These are phyloP conservation scores for Boletus tomentosulus DNA, from an alignment of 768 basidiomycete species.

Conservation along the genomic window DNA sequence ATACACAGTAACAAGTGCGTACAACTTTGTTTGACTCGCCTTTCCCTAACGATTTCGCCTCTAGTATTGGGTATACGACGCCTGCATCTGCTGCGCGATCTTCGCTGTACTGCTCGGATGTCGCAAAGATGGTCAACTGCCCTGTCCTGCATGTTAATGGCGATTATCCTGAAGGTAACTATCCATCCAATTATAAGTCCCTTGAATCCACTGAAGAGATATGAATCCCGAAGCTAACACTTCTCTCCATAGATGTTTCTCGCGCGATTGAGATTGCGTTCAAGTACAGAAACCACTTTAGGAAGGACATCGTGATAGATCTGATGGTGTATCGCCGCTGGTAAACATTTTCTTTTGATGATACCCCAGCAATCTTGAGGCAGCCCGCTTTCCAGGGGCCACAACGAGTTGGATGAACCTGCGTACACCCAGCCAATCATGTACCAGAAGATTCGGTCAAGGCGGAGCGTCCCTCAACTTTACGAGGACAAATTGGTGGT, in stretches of 20 bases:
- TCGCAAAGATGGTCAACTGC: slow-evolving; percentile 87
- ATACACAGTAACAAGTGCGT: slow-evolving; percentile 53
- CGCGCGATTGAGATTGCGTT: slow-evolving; percentile 87
- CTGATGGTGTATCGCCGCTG: slow-evolving; percentile 85
- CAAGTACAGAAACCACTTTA: slow-evolving; percentile 80
- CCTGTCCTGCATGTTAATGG: slow-evolving; percentile 91
- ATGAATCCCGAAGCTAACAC: not conserved
- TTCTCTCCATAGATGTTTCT: slow-evolving; percentile 59
- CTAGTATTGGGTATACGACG: slow-evolving; percentile 88
- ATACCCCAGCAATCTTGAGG: not conserved
- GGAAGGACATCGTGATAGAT: slow-evolving; percentile 89
- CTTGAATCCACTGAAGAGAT: not conserved
- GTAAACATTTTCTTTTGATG: slow-evolving; percentile 32
- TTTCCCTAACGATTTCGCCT: slow-evolving; percentile 2
- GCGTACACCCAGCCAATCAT: slow-evolving; percentile 85
- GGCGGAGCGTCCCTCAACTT: slow-evolving; percentile 72
- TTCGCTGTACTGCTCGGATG: slow-evolving; percentile 82
- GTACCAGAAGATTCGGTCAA: slow-evolving; percentile 81
- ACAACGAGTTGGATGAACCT: slow-evolving; percentile 87
- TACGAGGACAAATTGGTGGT: slow-evolving; percentile 81
- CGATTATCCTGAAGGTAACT: slow-evolving; percentile 75
- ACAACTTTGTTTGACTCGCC: not conserved
- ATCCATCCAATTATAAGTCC: not conserved
- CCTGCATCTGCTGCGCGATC: slow-evolving; percentile 82
- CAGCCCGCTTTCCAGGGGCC: slow-evolving; percentile 49